Conservation (phyloP, 208 protist genomes). For the Acanthamoeba healyi region DNA sequence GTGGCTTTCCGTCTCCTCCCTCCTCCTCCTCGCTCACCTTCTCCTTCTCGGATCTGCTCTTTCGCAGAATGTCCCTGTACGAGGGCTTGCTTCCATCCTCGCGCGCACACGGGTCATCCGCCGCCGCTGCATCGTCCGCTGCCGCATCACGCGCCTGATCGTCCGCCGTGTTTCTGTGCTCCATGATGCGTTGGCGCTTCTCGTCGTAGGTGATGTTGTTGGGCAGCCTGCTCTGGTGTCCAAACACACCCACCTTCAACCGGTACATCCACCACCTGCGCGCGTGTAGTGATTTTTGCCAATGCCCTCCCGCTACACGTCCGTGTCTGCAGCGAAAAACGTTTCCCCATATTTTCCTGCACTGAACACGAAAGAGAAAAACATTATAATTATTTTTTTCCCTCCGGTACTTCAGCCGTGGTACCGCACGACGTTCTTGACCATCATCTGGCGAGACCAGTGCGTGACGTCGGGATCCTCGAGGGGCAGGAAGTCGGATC, state of each 20-base stretch:
- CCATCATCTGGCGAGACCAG: slow-evolving; percentile 54
- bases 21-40: not conserved
- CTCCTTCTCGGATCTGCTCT: slow-evolving; percentile 29
- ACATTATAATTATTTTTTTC: too few species aligned
- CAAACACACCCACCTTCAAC: slow-evolving; percentile 38
- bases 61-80: not conserved
- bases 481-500: slow-evolving; percentile 34
- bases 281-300: not conserved
- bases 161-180: not conserved
- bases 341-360: too few species aligned
- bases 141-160: not conserved
- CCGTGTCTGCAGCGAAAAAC: not conserved
- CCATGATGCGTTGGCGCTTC: not conserved
- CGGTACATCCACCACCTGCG: not conserved
- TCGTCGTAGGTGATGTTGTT: slow-evolving; percentile 39
- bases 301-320: too few species aligned
- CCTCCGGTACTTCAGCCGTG: too few species aligned
- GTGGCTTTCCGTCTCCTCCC: not conserved
- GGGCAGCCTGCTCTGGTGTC: not conserved
- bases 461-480: slow-evolving; percentile 42
- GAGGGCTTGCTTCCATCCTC: not conserved
- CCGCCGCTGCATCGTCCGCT: not conserved
- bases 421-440: slow-evolving; percentile 67
- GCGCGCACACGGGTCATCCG: not conserved
- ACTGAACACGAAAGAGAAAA: too few species aligned